Evolutionary conservation across 176 grass and related monocot genomes (phyloP).

Genomic region (Hsuehochloa calcarea): DNA sequence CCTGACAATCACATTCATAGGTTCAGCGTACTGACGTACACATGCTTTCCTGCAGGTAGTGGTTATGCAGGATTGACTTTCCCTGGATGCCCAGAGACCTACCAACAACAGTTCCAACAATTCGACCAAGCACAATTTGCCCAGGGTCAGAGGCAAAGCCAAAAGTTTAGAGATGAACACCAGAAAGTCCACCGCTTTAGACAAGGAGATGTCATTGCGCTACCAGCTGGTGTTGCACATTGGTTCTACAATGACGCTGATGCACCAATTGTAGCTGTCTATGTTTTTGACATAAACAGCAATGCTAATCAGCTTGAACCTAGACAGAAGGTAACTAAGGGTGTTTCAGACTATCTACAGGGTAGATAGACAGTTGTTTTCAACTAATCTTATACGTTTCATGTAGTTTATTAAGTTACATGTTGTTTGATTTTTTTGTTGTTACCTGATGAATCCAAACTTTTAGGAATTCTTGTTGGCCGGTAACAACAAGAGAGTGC

Average conservation of each 20-base stretch:
- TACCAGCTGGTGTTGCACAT: too few species aligned
- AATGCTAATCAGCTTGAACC: neutral
- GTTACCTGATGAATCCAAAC: neutral
- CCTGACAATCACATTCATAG: too few species aligned
- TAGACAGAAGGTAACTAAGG: neutral
- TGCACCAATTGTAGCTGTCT: constrained; percentile 16
- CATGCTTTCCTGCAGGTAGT: too few species aligned
- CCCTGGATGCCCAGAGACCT: too few species aligned
- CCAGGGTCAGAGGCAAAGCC: too few species aligned
- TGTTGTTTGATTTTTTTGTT: neutral
- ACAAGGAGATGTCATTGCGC: too few species aligned
- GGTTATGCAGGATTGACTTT: too few species aligned
- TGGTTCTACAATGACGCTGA: constrained; percentile 50
- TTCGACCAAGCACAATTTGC: too few species aligned
- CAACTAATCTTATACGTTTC: neutral
- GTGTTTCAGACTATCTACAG: neutral
- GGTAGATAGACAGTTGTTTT: neutral
- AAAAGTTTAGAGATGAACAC: too few species aligned
- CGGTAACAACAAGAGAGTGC: constrained; percentile 12
- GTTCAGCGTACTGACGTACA: too few species aligned
- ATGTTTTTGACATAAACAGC: neutral
- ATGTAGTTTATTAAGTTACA: neutral
- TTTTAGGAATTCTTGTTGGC: constrained; percentile 44
- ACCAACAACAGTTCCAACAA: too few species aligned
- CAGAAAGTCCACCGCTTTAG: too few species aligned